phyloP scores from a whole-genome alignment of 225 moss, liverwort and hornwort genomes.

The Straminergon stramineum region DNA sequence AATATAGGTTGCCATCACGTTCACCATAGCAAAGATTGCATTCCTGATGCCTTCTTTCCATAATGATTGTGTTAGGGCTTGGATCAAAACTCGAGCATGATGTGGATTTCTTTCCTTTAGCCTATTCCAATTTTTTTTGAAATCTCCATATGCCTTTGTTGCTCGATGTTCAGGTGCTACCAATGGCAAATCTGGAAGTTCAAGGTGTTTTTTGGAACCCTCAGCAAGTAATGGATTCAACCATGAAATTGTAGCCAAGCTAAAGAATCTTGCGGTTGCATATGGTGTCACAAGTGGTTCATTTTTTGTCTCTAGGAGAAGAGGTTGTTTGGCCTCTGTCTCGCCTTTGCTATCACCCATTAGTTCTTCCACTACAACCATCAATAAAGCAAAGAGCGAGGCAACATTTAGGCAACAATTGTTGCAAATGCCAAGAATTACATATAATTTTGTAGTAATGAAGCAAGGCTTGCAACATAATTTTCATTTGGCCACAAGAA shows the following conservation, averaged over 20 bases:
- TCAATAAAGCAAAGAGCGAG: neutral
- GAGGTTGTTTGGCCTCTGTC: slow-evolving; percentile 34
- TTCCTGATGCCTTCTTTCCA: slow-evolving; percentile 39
- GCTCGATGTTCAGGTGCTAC: slow-evolving; percentile 31
- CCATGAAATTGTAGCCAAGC: slow-evolving; percentile 52
- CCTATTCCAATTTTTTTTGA: slow-evolving; percentile 37
- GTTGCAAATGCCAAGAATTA: neutral
- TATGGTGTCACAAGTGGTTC: slow-evolving; percentile 26
- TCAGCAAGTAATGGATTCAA: slow-evolving; percentile 36
- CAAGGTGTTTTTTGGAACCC: slow-evolving; percentile 39
- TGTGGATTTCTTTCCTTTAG: slow-evolving; percentile 2
- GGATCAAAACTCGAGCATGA: slow-evolving; percentile 9
- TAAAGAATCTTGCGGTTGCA: slow-evolving; percentile 30
- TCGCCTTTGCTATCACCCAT: slow-evolving; percentile 9
- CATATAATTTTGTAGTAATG: neutral
- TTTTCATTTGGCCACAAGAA: neutral
- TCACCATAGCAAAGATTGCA: slow-evolving; percentile 39
- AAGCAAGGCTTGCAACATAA: slow-evolving; percentile 10
- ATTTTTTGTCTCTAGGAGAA: neutral
- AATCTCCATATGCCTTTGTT: slow-evolving; percentile 20
- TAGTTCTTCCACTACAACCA: neutral
- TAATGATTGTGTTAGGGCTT: slow-evolving; percentile 10
- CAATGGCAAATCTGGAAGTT: slow-evolving; percentile 41
- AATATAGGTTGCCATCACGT: slow-evolving; percentile 40
- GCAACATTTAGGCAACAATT: slow-evolving; percentile 1